Base-by-base conservation (phyloP, 352 stramenopile genomes). In the Phytophthora hibernalis region DNA sequence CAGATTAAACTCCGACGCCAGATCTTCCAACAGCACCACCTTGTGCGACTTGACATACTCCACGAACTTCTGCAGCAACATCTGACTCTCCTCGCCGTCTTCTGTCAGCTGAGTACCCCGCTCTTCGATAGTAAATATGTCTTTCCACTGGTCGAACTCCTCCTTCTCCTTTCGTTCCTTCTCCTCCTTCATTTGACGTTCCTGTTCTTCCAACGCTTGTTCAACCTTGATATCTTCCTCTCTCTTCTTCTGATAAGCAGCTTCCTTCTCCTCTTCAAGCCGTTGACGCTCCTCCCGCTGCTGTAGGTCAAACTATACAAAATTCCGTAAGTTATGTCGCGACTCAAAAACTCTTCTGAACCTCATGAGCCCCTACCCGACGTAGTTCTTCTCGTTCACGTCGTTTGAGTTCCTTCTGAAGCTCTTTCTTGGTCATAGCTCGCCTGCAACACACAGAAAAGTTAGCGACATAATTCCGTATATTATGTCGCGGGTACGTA, bases 81-180 rank as follows among this genome's bases (percentile, higher is more conserved):
- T 71, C 54, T 91, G 77, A 11, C 74, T 90, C 60, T 90, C 85
- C 15, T 90, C 80, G 48, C 74, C 83, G 47, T 88, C 79, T n/a
- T 79, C 75, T 1, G 71, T 60, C 5, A 79, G 24, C 54, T 88
- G 89, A 0, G 79, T 70, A 24, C 85, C 83, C 49, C 87, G 57
- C 28, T 91, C 83, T 43, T 91, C 83, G 37, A 94, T 76, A 15
- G 81, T 74, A 53, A 94, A 91, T 73, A 89, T 83, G 44, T 80
- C 69, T 51, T 92, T 92, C 85, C 84, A 94, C 50, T 89, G 72
- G 50, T 91, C 81, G 49, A 91, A 92, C 57, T 94, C 82, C 28
- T 88, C 76, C 47, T 90, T 82, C 35, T 90, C 85, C 28, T 88
- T 74, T n/a, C 77, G 76, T 30, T 72, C 82, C 48, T 85, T 85